These are phyloP conservation scores for Leishmania major DNA, from an alignment of 208 protist genomes.

Conservation along the genomic window DNA sequence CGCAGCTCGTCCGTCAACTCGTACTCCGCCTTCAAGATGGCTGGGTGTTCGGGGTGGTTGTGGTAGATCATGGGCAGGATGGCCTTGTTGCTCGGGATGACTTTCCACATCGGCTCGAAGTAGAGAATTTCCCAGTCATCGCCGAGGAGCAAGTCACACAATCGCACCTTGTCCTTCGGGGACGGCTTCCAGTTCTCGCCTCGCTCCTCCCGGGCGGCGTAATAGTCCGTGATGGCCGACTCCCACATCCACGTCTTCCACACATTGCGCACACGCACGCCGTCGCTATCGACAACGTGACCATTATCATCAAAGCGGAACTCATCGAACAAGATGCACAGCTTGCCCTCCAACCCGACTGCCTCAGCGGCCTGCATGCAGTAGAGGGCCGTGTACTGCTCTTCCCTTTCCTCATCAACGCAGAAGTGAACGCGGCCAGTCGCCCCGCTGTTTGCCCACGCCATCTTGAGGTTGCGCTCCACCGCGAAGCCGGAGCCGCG, in stretches of 20 bases:
- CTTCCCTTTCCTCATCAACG: conserved; percentile 87
- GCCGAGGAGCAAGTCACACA: conserved; percentile 86
- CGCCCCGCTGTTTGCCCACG: conserved; percentile 63
- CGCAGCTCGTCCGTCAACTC: conserved; percentile 71
- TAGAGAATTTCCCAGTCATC: conserved; percentile 71
- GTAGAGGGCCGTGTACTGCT: conserved; percentile 88
- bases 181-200: conserved; percentile 68
- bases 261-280: conserved; percentile 71
- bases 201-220: conserved; percentile 58
- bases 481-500: conserved; percentile 67
- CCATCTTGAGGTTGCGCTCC: conserved; percentile 54
- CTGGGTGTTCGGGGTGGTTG: conserved; percentile 81
- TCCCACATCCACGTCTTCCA: conserved; percentile 96
- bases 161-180: conserved; percentile 72
- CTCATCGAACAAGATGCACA: conserved; percentile 91
- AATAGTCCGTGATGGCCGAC: conserved; percentile 79
- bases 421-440: conserved; percentile 88
- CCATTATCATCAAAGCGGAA: conserved; percentile 85
- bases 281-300: conserved; percentile 72
- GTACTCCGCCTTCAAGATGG: conserved; percentile 69
- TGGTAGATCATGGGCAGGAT: conserved; percentile 88
- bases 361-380: conserved; percentile 70
- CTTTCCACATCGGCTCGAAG: conserved; percentile 93
- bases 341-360: conserved; percentile 76
- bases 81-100: conserved; percentile 92